Conservation (phyloP, 192 early-diverging fungal genomes). For the Coemansia sp. region DNA sequence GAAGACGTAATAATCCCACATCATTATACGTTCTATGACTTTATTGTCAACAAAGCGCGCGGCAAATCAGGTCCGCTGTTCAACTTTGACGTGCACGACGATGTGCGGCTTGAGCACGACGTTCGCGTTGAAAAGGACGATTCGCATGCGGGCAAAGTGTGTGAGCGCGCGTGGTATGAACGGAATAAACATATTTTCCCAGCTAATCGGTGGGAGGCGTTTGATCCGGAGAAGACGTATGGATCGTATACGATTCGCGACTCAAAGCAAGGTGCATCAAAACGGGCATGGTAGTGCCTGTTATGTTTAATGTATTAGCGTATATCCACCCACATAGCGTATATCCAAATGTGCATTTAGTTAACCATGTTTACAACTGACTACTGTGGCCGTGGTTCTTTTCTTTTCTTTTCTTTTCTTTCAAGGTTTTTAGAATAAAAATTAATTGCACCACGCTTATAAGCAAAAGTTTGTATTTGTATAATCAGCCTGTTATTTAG, state of each 20-base stretch:
- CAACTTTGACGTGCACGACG: constrained; percentile 91
- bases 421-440: too few relatives aligned
- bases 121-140: constrained; percentile 86
- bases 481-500: neutral
- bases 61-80: constrained; percentile 96
- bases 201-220: constrained; percentile 88
- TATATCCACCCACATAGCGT: too few relatives aligned
- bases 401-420: too few relatives aligned
- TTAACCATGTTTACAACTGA: too few relatives aligned
- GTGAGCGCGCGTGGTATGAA: constrained; percentile 87
- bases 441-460: too few relatives aligned
- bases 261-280: constrained; percentile 6
- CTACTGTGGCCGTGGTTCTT: too few relatives aligned
- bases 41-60: constrained; percentile 92
- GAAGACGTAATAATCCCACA: constrained; percentile 97
- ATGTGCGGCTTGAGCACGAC: constrained; percentile 82
- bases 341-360: too few relatives aligned
- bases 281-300: too few relatives aligned
- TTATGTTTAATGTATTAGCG: neutral
- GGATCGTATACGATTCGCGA: constrained; percentile 51
- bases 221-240: constrained; percentile 77
- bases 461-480: too few relatives aligned
- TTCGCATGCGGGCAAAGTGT: constrained; percentile 93
- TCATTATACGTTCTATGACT: constrained; percentile 89
- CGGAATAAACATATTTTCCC: constrained; percentile 97